phyloP scores from a whole-genome alignment of 345 rosid genomes.

The Salix arbutifolia region DNA sequence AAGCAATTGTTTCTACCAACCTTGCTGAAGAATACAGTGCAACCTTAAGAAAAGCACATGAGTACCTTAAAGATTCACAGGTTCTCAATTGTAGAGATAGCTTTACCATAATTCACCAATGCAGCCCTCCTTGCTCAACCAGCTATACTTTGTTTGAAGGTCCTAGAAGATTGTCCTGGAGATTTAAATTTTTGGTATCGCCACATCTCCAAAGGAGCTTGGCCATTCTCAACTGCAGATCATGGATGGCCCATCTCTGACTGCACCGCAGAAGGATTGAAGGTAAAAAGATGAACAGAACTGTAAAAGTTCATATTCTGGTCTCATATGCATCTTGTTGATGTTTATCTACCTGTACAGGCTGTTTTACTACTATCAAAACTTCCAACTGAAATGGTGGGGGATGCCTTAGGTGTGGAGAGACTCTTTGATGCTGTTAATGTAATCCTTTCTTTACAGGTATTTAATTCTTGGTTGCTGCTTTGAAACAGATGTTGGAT shows the following conservation, averaged over 20 bases:
- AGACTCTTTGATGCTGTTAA: slow-evolving; percentile 74
- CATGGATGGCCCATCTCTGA: slow-evolving; percentile 96
- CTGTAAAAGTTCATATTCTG: neutral
- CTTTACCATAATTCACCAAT: slow-evolving; percentile 22
- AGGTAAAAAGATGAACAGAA: slow-evolving; percentile 36
- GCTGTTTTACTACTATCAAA: slow-evolving; percentile 67
- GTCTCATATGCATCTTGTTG: neutral
- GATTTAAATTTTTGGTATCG: slow-evolving; percentile 77
- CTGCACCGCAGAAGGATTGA: slow-evolving; percentile 82
- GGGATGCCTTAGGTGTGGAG: slow-evolving; percentile 60
- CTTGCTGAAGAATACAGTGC: slow-evolving; percentile 64
- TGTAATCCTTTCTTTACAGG: slow-evolving; percentile 87
- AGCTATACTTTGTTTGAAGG: slow-evolving; percentile 42
- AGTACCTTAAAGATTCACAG: slow-evolving; percentile 66
- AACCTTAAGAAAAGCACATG: slow-evolving; percentile 64
- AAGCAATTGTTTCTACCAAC: slow-evolving; percentile 73
- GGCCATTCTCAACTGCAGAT: slow-evolving; percentile 87
- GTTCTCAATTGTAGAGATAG: slow-evolving; percentile 20
- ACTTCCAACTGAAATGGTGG: slow-evolving; percentile 68
- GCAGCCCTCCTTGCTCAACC: slow-evolving; percentile 4
- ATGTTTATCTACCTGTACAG: slow-evolving; percentile 31
- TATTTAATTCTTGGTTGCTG: slow-evolving; percentile 13
- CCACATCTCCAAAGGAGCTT: slow-evolving; percentile 87
- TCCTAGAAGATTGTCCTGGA: slow-evolving; percentile 75
- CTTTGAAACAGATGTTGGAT: no score